Percentiles rank a stretch among this genome's conserved stretches.
Conservation (phyloP, 1,284 basidiomycete genomes). For the Fomes fomentarius region DNA sequence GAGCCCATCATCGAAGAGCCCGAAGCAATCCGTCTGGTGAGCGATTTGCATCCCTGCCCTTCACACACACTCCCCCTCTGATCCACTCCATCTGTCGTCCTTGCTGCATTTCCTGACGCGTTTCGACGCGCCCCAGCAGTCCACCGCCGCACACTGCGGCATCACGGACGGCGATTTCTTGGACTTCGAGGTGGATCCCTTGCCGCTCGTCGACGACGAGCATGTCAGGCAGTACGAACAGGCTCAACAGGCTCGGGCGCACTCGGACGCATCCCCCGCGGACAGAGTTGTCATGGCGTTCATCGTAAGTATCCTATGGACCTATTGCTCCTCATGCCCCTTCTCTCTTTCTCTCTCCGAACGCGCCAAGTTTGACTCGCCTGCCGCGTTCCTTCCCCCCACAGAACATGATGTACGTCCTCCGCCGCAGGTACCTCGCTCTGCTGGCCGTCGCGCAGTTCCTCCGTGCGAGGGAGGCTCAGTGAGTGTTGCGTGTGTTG, state of each 20-base stretch:
- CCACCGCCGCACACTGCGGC: not conserved
- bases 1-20: not conserved
- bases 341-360: not conserved
- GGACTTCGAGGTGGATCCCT: not conserved
- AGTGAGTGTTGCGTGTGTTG: constrained; percentile 1
- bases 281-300: not conserved
- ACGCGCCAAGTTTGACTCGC: not conserved
- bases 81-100: not conserved
- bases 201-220: not conserved
- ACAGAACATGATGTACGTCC: not conserved
- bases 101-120: not conserved
- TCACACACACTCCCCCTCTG: too few species aligned
- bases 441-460: not conserved
- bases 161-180: not conserved
- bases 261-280: not conserved
- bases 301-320: not conserved
- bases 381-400: not conserved
- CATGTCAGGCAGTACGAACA: not conserved
- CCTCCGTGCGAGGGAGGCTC: not conserved
- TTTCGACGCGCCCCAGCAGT: not conserved
- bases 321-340: too few species aligned
- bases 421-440: not conserved
- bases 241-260: not conserved
- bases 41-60: not conserved
- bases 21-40: not conserved